Percentiles rank a stretch among this genome's conserved stretches.
These are phyloP conservation scores for Hylodesmum podocarpum DNA, from an alignment of 306 rosid genomes.

Conservation along the genomic window DNA sequence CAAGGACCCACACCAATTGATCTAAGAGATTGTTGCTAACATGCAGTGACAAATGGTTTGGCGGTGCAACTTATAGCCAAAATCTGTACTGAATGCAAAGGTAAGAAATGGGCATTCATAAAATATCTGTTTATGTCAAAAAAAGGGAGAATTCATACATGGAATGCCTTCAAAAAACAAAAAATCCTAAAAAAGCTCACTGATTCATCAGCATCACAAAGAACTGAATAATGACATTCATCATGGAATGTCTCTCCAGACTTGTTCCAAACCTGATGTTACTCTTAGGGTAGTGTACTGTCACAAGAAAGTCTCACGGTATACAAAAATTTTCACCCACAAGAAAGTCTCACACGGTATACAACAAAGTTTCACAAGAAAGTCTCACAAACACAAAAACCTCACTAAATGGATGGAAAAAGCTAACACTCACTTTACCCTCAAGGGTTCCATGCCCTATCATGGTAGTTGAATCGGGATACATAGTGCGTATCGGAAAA, in stretches of 20 bases:
- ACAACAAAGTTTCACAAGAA: background rate
- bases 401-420: background rate
- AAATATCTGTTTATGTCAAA: background rate
- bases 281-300: background rate
- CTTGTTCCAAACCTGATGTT: background rate
- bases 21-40: background rate
- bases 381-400: background rate
- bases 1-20: background rate
- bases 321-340: background rate
- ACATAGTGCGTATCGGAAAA: no score
- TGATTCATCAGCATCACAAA: background rate
- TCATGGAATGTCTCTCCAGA: background rate
- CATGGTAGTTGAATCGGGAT: no score
- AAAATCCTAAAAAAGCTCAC: background rate
- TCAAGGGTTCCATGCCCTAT: background rate
- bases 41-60: slow-evolving; percentile 3
- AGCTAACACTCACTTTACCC: background rate
- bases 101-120: slow-evolving; percentile 1
- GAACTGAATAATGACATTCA: background rate
- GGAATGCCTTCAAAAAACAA: background rate
- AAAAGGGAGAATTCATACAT: background rate
- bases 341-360: background rate
- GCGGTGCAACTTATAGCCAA: background rate
- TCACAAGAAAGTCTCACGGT: background rate
- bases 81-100: background rate